Evolutionary conservation across 805 yeast species (phyloP).

Genomic region (Candida arabinofermentans): DNA sequence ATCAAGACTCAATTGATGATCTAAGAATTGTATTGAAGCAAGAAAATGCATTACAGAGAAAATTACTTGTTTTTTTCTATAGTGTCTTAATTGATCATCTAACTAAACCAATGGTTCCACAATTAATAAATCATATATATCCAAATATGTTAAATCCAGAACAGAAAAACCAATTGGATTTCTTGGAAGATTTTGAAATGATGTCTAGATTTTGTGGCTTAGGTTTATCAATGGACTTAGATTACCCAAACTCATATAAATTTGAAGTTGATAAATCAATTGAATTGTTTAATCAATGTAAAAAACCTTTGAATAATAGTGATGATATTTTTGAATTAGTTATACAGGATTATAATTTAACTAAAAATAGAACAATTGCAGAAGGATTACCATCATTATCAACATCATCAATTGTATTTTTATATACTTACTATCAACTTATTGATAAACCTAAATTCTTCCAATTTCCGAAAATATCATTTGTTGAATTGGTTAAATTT

Average conservation of each 20-base stretch:
- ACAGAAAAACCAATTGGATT: slow-evolving; percentile 2
- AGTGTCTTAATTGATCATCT: slow-evolving; percentile 43
- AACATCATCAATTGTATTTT: slow-evolving; percentile 30
- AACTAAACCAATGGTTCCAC: slow-evolving; percentile 1
- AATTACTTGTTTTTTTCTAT: slow-evolving; percentile 57
- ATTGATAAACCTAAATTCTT: slow-evolving; percentile 14
- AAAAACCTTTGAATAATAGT: slow-evolving; percentile 25
- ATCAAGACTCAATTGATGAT: slow-evolving; percentile 33
- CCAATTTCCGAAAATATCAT: slow-evolving; percentile 3
- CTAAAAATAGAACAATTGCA: slow-evolving; percentile 15
- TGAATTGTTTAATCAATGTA: slow-evolving; percentile 34
- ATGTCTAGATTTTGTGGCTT: slow-evolving; percentile 34
- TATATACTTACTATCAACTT: slow-evolving; percentile 23
- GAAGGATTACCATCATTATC: slow-evolving; percentile 23
- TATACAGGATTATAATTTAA: slow-evolving; percentile 39
- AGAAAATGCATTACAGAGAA: slow-evolving; percentile 61
- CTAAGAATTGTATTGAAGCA: slow-evolving; percentile 40
- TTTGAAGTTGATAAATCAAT: slow-evolving; percentile 35
- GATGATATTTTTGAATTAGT: slow-evolving; percentile 38
- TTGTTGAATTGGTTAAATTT: slow-evolving; percentile 35
- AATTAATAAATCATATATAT: slow-evolving; percentile 6
- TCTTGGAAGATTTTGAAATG: slow-evolving; percentile 15
- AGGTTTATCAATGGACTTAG: slow-evolving; percentile 63
- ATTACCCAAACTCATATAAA: slow-evolving; percentile 40
- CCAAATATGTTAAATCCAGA: slow-evolving; percentile 11